Evolutionary conservation across 2,329 filamentous ascomycete genomes (phyloP).

Genomic region (Penicillium palitans): DNA sequence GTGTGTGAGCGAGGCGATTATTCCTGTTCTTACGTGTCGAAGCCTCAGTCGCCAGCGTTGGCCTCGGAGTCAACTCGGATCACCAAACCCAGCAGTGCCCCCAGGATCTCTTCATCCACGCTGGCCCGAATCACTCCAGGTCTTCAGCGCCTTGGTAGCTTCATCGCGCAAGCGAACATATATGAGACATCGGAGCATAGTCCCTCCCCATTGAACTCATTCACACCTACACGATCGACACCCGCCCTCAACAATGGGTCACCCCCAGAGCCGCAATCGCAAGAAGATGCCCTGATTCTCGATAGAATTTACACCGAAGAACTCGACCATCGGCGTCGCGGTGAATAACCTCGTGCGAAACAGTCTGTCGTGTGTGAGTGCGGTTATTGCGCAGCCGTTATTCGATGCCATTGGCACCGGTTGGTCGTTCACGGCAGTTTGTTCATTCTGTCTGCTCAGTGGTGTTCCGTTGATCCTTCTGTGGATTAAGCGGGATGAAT

Average conservation of each 20-base stretch:
- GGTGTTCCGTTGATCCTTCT: neutral
- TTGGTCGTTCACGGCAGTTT: neutral
- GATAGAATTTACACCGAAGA: conserved; percentile 2
- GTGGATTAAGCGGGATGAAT: neutral
- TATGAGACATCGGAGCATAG: neutral
- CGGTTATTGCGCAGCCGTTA: neutral
- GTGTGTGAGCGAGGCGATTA: neutral
- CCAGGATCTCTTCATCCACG: neutral
- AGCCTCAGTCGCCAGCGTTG: neutral
- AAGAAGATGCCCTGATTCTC: neutral
- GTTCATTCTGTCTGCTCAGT: neutral
- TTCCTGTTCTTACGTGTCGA: neutral
- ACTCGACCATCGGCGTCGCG: neutral
- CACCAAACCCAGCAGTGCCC: neutral
- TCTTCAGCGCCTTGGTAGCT: neutral
- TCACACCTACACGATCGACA: neutral
- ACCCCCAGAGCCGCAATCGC: neutral
- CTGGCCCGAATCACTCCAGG: neutral
- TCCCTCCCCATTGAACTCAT: neutral
- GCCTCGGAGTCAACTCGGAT: neutral
- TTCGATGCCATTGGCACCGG: neutral
- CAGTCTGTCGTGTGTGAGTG: neutral
- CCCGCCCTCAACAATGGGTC: neutral
- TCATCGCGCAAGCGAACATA: neutral
- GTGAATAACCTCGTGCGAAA: conserved; percentile 3